Base-by-base conservation (phyloP, 768 basidiomycete species). In the Amanita brunnescens region DNA sequence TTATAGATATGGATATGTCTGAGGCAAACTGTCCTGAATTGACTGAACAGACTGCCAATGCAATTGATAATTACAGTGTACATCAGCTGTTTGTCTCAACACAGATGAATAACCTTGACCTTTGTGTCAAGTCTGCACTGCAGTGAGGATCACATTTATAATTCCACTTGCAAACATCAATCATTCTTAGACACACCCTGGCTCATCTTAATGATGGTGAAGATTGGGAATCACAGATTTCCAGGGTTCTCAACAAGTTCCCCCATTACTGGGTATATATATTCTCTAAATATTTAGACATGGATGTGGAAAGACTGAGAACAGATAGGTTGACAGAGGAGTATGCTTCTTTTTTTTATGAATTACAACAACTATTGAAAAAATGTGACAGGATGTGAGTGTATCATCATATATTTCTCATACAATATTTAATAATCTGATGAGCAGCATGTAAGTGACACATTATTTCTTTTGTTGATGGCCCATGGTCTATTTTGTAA, bases 91-190 rank as follows among this genome's bases (percentile, higher is more conserved):
- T 65, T 37, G 47, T 60, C 18, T 56, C 61, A 2, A 60, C 60
- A 10, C 62, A 64, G 40, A 51, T 57, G 46, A 62, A 54, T 49
- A 63, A 64, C 48, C 38, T 66, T 13, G 49, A 58, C 34, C 20
- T 60, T 8, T 59, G 55, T 32, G 49, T 61, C 8, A 30, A 44
- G 4, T 43, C 45, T 51, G 58, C 55, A 2, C 35, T 48, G 37
- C 2, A 26, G 46, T 55, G 33, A 21, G 47, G 12, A 37, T 5
- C 9, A 23, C 20, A 18, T 14, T 29, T 7, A 5, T 16, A 46
- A 33, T 10, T 9, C 1, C 5, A 1, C 35, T n/a, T 14, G 1
- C 5, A 14, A 12, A 35, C 1, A 1, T 7, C 24, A 13, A 47
- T n/a, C 9, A 2, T 6, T 33, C 21, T 23, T 2, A 35, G 34